Base-by-base conservation (phyloP, 805 yeast species). In the Myxozyma vanderwaltii region DNA sequence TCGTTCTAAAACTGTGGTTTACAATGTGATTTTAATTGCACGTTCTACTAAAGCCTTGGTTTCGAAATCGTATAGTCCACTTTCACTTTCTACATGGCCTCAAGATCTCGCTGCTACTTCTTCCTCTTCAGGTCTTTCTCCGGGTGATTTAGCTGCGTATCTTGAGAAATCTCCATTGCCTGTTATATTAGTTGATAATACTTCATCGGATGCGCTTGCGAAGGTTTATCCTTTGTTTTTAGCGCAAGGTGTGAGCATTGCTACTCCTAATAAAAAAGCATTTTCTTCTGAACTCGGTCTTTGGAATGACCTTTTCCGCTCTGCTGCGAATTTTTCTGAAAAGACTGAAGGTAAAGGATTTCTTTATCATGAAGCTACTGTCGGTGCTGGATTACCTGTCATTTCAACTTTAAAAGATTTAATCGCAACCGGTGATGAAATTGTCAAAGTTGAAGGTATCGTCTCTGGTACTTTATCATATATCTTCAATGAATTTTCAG, bases 191-290 rank as follows among this genome's bases (percentile, higher is more conserved):
- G 88, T 94, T 43, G 99, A 94, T 76, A 94, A 94, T 81, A 94
- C 99, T 51, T 91, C 98, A 31, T 88, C 86, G 74, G 88, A 82
- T 64, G 72, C 81, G 5, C 76, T 92, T 67, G 96, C 98, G 47
- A 79, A 81, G 45, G 81, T 82, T 54, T 94, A 94, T 75, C 88
- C 96, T 46, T 74, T 78, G 40, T 85, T 94, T 69, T 78, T 92
- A 63, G 74, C 80, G 66, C 82, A 79, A 60, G 96, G 96, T 39
- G 85, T 94, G 65, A 90, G 97, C 46, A 84, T 94, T 69, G 99
- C 98, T 19, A 94, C 99, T 46, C 99, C 99, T 67, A 94, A 94
- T 81, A 94, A 94, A 76, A 94, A 94, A 80, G 99, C 96, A 0
- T 94, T 94, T 71, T 91, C 97, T 8, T 81, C 91, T 44, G 86